Base-by-base conservation (phyloP, 2,329 filamentous ascomycete species). In the Aspergillus japonicus region DNA sequence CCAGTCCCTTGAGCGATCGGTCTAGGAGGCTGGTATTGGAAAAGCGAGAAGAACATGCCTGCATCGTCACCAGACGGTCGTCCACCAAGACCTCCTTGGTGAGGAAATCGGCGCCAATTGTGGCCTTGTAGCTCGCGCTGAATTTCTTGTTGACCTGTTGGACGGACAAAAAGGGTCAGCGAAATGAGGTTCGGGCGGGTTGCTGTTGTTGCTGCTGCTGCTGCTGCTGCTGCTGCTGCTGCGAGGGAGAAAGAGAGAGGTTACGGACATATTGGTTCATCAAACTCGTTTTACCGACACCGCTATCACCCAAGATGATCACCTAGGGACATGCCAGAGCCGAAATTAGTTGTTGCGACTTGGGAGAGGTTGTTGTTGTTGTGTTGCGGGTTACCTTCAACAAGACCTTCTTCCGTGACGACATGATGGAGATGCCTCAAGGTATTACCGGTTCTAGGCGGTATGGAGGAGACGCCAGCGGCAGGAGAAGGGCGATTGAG, bases 251-350 rank as follows among this genome's bases (percentile, higher is more conserved):
- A 63, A 64, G 59, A 59, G 26, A 8, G 26, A 8, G 6, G 26
- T 29, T 7, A 71, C 90, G 78, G 87, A 98, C 95, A 91, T 98
- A 99, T 98, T 99, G 95, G 82, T 99, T 99, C 95, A 99, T 99
- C 86, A 99, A 88, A 80, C 92, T 97, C 63, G 95, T 99, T 86
- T 99, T 99, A 77, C 95, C 95, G 64, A 99, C 95, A 81, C 95
- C 95, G 79, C 94, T 98, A 79, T 99, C 95, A 71, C 95, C 95
- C 70, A 99, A 89, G 80, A 99, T 98, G 74, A 99, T 99, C 74
- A 99, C 93, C 94, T 98, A 71, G 26, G 6, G 16, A 59, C 60
- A 7, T 52, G 29, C 47, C 59, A 42, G 51, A n/a, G 29, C 29
- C 10, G 7, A 35, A 47, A 47, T 67, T 44, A 69, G 64, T 53